These are phyloP conservation scores for Lactifluus volemus DNA, from an alignment of 768 basidiomycete genomes.

Conservation along the genomic window DNA sequence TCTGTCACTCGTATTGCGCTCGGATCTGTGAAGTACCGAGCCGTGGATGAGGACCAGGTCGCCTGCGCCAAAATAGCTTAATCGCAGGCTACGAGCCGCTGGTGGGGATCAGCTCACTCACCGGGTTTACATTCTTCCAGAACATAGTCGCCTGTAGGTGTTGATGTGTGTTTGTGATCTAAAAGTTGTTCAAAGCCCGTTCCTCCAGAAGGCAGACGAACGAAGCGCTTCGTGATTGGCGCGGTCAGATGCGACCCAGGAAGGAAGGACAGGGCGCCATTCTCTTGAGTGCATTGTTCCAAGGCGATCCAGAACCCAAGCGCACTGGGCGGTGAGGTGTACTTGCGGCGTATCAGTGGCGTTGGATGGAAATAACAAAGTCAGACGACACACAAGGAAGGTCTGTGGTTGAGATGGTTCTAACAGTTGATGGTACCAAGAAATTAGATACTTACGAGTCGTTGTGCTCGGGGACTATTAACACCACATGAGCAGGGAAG, in stretches of 20 bases:
- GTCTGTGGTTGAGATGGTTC: conserved; percentile 36
- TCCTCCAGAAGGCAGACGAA: conserved; percentile 65
- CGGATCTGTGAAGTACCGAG: conserved; percentile 84
- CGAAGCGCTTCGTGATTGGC: conserved; percentile 76
- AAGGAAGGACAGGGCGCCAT: conserved; percentile 82
- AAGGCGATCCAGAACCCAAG: conserved; percentile 97
- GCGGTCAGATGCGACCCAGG: conserved; percentile 81
- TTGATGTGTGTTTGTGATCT: conserved; percentile 26
- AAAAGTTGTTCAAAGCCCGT: conserved; percentile 74
- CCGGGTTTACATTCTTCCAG: conserved; percentile 70
- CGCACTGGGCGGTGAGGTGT: conserved; percentile 85
- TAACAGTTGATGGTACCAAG: background rate
- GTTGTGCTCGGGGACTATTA: conserved; percentile 78
- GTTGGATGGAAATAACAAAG: background rate
- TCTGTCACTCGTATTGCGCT: conserved; percentile 69
- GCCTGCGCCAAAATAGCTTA: conserved; percentile 35
- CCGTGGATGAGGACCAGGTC: conserved; percentile 94
- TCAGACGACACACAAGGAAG: conserved; percentile 47
- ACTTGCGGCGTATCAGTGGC: conserved; percentile 37
- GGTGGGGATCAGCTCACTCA: conserved; percentile 22
- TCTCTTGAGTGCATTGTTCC: conserved; percentile 73
- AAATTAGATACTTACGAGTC: conserved; percentile 61
- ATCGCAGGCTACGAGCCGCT: background rate
- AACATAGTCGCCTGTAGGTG: conserved; percentile 43
- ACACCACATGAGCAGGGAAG: background rate